Base-by-base conservation (phyloP, 2,329 filamentous ascomycete species). In the Neonectria coccinea region DNA sequence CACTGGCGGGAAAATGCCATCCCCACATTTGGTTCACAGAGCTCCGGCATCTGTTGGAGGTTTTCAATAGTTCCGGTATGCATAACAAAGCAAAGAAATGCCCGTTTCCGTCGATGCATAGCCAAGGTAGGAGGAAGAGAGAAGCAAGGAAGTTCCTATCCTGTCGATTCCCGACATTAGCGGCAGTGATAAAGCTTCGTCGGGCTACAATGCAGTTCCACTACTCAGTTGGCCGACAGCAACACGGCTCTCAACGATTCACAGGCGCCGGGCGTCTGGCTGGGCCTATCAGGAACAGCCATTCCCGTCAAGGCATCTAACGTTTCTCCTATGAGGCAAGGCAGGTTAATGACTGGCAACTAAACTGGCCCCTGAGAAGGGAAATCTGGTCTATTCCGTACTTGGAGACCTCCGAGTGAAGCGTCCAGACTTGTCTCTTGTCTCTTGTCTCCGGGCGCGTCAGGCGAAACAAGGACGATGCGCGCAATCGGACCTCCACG, bases 21-120 rank as follows among this genome's bases (percentile, higher is more conserved):
- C 48, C 33, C 55, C 56, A 54, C 48, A 33, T 45, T 55, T 59
- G 16, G 33, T 58, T 14, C 36, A 61, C 47, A 53, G 33, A 45
- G 48, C 33, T 45, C 25, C 50, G n/a, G 56, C 29, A 41, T 42
- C 5, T 18, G 60, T 39, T 58, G 25, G 48, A 56, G 48, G 44
- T 63, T 55, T 33, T 42, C 33, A 53, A 58, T 48, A 29, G 48
- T 59, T 55, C 56, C 48, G 36, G 55, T 44, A 59, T 64, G 61
- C 61, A 64, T 27, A 54, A 22, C 9, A 39, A 45, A 56, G 56
- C 61, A 48, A 59, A 44, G 33, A 51, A 56, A 55, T 45, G n/a
- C 33, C 42, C 20, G 20, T 52, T 50, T 56, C 48, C 39, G 33
- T 25, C 20, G 39, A 48, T 51, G 7, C 27, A n/a, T 20, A 22